These are phyloP conservation scores for Scutellaria baicalensis DNA, from an alignment of 257 asterid genomes.

Conservation along the genomic window DNA sequence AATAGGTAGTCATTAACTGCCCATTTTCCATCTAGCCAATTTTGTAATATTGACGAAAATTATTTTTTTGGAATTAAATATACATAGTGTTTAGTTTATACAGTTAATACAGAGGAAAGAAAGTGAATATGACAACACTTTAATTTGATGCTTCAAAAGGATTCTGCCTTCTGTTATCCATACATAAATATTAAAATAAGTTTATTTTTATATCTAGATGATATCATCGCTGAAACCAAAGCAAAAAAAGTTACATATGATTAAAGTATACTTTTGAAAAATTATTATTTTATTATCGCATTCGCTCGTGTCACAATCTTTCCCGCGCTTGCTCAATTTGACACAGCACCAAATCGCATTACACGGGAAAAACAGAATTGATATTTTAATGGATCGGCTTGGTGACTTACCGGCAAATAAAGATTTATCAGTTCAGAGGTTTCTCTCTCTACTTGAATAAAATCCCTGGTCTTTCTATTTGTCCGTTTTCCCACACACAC, in stretches of 20 bases:
- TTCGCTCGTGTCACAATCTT: conserved; percentile 1
- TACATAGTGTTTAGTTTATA: too few species aligned
- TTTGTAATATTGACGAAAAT: too few species aligned
- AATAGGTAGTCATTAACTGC: too few species aligned
- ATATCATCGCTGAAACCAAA: too few species aligned
- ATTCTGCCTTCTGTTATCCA: too few species aligned
- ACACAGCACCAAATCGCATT: neutral
- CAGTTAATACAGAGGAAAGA: too few species aligned
- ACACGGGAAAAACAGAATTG: neutral
- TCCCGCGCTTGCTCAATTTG: conserved; percentile 1
- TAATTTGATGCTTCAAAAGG: too few species aligned
- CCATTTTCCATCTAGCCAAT: too few species aligned
- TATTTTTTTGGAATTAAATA: too few species aligned
- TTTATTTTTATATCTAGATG: too few species aligned
- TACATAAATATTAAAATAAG: too few species aligned
- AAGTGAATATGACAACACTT: too few species aligned
- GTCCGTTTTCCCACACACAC: conserved; percentile 21
- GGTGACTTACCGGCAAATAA: conserved; percentile 13
- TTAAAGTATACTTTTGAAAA: neutral
- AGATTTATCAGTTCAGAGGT: conserved; percentile 18
- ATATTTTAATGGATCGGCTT: conserved; percentile 4
- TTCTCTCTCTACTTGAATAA: conserved; percentile 11
- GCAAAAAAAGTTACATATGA: neutral
- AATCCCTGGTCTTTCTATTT: conserved; percentile 33
- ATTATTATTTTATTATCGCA: conserved; percentile 11